These are phyloP conservation scores for Hypericum androsaemum DNA, from an alignment of 345 rosid genomes.

Conservation along the genomic window DNA sequence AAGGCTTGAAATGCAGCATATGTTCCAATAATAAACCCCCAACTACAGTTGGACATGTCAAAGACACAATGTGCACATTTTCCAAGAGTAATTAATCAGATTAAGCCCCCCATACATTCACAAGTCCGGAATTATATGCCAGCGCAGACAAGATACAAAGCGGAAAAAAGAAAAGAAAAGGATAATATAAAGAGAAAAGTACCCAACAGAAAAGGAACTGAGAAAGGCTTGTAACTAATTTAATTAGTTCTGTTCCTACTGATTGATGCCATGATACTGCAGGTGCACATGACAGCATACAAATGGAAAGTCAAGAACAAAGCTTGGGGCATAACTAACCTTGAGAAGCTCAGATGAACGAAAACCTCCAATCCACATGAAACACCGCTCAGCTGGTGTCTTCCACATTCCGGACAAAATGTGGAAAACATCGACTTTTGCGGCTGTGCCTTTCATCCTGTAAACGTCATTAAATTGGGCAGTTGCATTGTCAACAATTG, in stretches of 20 bases:
- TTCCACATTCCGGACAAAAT: constrained; percentile 95
- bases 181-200: not conserved
- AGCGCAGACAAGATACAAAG: constrained; percentile 6
- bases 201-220: not conserved
- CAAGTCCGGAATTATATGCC: constrained; percentile 9
- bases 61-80: too few species aligned
- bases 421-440: constrained; percentile 91
- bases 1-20: not conserved
- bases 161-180: constrained; percentile 7
- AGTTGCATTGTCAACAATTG: constrained; percentile 50
- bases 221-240: too few species aligned
- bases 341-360: constrained; percentile 90
- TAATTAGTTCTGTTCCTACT: too few species aligned
- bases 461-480: constrained; percentile 70
- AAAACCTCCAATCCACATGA: constrained; percentile 93
- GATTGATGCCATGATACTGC: not conserved
- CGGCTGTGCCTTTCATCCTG: constrained; percentile 69
- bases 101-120: too few species aligned
- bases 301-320: not conserved
- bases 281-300: not conserved
- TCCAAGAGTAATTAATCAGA: too few species aligned
- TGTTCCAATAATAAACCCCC: too few species aligned
- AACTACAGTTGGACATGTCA: too few species aligned
- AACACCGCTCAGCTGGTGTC: constrained; percentile 94
- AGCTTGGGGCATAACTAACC: constrained; percentile 26